Base-by-base conservation (phyloP, 2,329 filamentous ascomycete species). In the Periconia sp. region DNA sequence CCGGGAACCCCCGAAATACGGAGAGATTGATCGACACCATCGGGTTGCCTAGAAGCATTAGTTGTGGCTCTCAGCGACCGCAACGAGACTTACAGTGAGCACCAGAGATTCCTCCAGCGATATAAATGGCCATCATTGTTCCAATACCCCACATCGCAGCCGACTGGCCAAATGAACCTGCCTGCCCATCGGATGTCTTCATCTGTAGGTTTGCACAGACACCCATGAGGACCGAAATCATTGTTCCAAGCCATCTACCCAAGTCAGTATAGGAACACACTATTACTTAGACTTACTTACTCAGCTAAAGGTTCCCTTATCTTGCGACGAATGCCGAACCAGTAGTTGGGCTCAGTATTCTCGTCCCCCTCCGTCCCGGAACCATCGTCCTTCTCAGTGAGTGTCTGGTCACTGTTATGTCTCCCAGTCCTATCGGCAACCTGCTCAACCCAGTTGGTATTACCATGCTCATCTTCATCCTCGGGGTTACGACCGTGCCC, bases 81-180 rank as follows among this genome's bases (percentile, higher is more conserved):
- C 9, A 37, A 39, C 73, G 34, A n/a, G n/a, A 72, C 73, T 2
- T 70, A 74, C 9, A 75, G 32, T 76, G 73, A 0, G 66, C 73
- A 35, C 74, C 74, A 1, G 71, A 74, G 5, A 74, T 64, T n/a
- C 73, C 73, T 54, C 72, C 73, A 1, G 70, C 63, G 3, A 69
- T 42, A 31, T 73, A 73, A 30, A 73, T 69, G 3, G 59, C 73
- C 5, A 74, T 63, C 78, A 81, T 81, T 10, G 72, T 72, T 1
- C 72, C 77, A 8, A 80, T 62, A 2, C 78, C 78, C 78, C 78
- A 81, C 41, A 43, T 46, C 9, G 42, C 35, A 10, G 49, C 49
- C 5, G 39, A 44, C 30, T 42, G 37, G 15, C 19, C 19, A 33
- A 47, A 47, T 17, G 23, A 29, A 8, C 48, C 48, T 12, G 44